These are phyloP conservation scores for Phytophthora foliorum DNA, from an alignment of 352 stramenopile species.

Conservation along the genomic window DNA sequence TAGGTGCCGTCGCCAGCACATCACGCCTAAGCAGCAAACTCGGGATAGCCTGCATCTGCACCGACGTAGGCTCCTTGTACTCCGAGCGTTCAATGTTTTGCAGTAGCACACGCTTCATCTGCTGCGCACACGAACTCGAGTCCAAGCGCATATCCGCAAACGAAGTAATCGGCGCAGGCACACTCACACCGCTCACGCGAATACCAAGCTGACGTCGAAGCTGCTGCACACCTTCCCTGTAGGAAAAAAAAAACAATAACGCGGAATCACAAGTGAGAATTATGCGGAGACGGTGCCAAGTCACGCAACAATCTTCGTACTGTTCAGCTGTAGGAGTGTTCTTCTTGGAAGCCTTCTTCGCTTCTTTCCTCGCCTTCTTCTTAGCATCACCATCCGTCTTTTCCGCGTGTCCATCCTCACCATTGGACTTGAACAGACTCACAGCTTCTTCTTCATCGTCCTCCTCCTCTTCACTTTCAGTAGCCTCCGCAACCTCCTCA, in stretches of 20 bases:
- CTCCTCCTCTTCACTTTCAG: slow-evolving; percentile 41
- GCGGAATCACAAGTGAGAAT: slow-evolving; percentile 14
- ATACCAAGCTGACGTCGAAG: slow-evolving; percentile 89
- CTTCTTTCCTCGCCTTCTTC: slow-evolving; percentile 33
- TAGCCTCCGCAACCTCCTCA: slow-evolving; percentile 25
- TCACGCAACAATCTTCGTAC: slow-evolving; percentile 19
- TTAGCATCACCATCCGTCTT: slow-evolving; percentile 6
- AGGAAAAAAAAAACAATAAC: slow-evolving; percentile 4
- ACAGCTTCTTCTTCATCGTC: slow-evolving; percentile 53
- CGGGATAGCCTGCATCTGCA: slow-evolving; percentile 99
- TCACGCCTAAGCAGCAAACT: slow-evolving; percentile 92
- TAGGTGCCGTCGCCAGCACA: slow-evolving; percentile 97
- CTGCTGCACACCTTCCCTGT: slow-evolving; percentile 61
- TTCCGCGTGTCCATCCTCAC: slow-evolving; percentile 20
- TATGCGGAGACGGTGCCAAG: not conserved
- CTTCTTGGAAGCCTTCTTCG: slow-evolving; percentile 42
- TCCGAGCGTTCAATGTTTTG: slow-evolving; percentile 89
- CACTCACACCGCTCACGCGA: slow-evolving; percentile 68
- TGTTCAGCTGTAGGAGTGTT: slow-evolving; percentile 32
- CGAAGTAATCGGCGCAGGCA: slow-evolving; percentile 78
- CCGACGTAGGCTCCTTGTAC: slow-evolving; percentile 99
- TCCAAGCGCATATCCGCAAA: slow-evolving; percentile 79
- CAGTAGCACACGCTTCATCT: slow-evolving; percentile 74
- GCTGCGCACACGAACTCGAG: slow-evolving; percentile 51
- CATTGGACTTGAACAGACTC: slow-evolving; percentile 61